Evolutionary conservation across 1,139 yeast genomes (phyloP).

Genomic region (Saccharomycopsis crataegensis): DNA sequence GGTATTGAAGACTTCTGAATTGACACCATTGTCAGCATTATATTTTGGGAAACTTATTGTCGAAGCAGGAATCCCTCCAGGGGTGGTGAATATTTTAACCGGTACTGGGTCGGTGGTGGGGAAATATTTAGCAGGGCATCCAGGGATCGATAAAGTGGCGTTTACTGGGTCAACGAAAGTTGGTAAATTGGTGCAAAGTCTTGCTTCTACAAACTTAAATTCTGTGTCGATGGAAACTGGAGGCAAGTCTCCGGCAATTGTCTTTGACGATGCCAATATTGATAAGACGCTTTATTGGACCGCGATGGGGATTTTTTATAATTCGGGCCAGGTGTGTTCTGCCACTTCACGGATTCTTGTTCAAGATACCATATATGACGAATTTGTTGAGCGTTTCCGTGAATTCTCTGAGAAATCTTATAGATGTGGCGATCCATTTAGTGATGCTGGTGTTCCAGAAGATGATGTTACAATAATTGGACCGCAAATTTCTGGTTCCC

Average conservation of each 20-base stretch:
- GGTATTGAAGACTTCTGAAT: conserved; percentile 59
- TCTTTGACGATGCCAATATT: conserved; percentile 68
- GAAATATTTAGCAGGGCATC: conserved; percentile 48
- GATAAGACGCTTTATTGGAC: conserved; percentile 82
- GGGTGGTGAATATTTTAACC: conserved; percentile 56
- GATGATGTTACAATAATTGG: conserved; percentile 56
- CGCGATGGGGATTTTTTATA: conserved; percentile 74
- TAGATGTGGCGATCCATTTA: conserved; percentile 50
- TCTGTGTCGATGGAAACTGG: conserved; percentile 89
- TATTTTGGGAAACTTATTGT: conserved; percentile 45
- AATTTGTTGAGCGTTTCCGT: conserved; percentile 43
- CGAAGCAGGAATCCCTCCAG: conserved; percentile 68
- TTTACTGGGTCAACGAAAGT: conserved; percentile 57
- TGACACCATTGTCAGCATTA: conserved; percentile 56
- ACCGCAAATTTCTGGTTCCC: conserved; percentile 68
- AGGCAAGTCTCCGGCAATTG: conserved; percentile 75
- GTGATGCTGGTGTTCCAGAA: conserved; percentile 24
- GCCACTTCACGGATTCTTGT: conserved; percentile 81
- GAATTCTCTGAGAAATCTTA: conserved; percentile 36
- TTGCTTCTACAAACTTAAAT: conserved; percentile 57
- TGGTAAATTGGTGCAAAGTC: conserved; percentile 51
- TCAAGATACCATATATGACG: conserved; percentile 61
- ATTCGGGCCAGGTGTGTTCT: conserved; percentile 88
- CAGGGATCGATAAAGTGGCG: conserved; percentile 55
- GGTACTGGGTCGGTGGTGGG: conserved; percentile 54